Percentiles rank a stretch among this genome's conserved stretches.
phyloP scores from a whole-genome alignment of 768 basidiomycete genomes.

The Kwoniella botswanensis region DNA sequence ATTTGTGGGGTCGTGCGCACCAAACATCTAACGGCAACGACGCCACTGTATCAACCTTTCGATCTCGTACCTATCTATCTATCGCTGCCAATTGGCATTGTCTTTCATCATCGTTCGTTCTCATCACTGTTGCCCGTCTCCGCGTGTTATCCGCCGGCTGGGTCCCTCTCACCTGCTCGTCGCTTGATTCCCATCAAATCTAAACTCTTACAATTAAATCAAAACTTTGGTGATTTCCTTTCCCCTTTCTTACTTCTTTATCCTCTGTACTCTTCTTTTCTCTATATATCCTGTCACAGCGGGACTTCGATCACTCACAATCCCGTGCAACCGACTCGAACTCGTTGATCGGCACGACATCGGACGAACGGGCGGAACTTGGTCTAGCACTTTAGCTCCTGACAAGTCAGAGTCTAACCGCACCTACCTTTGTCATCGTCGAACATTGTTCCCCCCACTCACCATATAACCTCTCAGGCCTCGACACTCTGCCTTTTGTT shows the following conservation, averaged over 20 bases:
- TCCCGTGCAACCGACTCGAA: not conserved
- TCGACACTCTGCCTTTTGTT: not conserved
- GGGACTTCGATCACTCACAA: not conserved
- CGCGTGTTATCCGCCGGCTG: slow-evolving; percentile 6
- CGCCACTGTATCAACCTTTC: not conserved
- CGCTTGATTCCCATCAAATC: slow-evolving; percentile 7
- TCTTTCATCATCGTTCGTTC: not conserved
- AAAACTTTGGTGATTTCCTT: no score
- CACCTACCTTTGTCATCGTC: slow-evolving; percentile 8
- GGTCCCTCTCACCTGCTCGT: not conserved
- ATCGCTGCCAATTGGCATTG: not conserved
- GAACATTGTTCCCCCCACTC: not conserved
- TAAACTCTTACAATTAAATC: not conserved
- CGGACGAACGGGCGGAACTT: slow-evolving; percentile 14
- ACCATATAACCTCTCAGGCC: not conserved
- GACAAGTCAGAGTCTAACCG: not conserved
- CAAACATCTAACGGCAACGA: not conserved
- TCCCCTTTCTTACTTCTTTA: no score
- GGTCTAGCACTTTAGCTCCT: not conserved
- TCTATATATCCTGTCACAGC: slow-evolving; percentile 11
- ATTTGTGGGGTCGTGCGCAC: not conserved
- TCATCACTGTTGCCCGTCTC: not conserved
- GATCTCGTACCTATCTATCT: not conserved
- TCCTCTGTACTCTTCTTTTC: not conserved
- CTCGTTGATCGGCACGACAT: not conserved